Conservation (phyloP, 2,329 filamentous ascomycete genomes). For the Lachnellula willkommii region DNA sequence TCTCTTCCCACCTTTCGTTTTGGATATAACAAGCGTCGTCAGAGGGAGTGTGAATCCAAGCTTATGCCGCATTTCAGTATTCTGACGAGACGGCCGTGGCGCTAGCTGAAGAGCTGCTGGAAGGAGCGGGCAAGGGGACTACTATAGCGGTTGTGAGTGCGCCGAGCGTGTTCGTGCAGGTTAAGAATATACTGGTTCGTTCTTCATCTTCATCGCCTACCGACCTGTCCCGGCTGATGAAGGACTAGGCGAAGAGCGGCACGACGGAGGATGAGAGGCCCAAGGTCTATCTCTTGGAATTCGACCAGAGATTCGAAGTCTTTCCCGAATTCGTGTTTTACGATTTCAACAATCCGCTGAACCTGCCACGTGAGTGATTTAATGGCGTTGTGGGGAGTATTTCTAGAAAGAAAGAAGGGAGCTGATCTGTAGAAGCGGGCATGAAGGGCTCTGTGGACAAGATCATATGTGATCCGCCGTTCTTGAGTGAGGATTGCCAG, state of each 20-base stretch:
- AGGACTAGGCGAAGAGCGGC: slow-evolving; percentile 10
- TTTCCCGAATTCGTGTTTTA: slow-evolving; percentile 72
- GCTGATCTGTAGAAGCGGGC: slow-evolving; percentile 29
- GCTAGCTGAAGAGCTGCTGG: slow-evolving; percentile 61
- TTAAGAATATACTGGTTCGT: slow-evolving; percentile 64
- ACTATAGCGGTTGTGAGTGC: slow-evolving; percentile 66
- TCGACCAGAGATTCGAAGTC: slow-evolving; percentile 66
- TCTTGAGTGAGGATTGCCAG: slow-evolving; percentile 74
- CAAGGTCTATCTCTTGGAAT: slow-evolving; percentile 63
- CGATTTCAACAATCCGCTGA: slow-evolving; percentile 65
- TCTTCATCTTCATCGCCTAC: background rate
- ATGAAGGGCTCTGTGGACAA: slow-evolving; percentile 62
- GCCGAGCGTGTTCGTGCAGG: slow-evolving; percentile 70
- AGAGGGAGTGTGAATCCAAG: background rate
- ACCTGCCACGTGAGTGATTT: slow-evolving; percentile 49
- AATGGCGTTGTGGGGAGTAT: background rate
- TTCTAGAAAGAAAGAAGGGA: background rate
- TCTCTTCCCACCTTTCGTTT: background rate
- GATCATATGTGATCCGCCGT: slow-evolving; percentile 73
- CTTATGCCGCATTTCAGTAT: slow-evolving; percentile 45
- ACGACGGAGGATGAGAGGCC: slow-evolving; percentile 41
- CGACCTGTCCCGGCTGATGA: background rate
- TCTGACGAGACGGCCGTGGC: slow-evolving; percentile 63
- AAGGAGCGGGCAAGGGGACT: slow-evolving; percentile 50
- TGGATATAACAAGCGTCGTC: no score